A percentile compares a stretch with the other conserved stretches of the same genome.
phyloP scores from a whole-genome alignment of 495 filamentous ascomycete genomes.

The Staphylotrichum tortipilum region DNA sequence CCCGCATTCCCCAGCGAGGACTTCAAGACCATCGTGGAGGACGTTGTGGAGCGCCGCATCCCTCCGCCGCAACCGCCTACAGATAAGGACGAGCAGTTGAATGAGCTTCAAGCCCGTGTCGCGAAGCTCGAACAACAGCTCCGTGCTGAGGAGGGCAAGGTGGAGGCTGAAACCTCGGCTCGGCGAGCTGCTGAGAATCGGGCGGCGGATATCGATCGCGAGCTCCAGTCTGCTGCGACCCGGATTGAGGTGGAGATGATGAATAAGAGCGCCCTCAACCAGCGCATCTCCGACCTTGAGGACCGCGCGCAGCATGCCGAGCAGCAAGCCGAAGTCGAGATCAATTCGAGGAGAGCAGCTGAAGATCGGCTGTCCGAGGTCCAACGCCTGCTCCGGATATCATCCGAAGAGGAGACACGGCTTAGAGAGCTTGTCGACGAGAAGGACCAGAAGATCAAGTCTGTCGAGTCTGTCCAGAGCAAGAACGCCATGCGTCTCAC shows the following conservation, averaged over 20 bases:
- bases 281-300: conserved; percentile 41
- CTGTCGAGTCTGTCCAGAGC: conserved; percentile 36
- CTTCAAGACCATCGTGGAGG: conserved; percentile 49
- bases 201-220: conserved; percentile 33
- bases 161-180: conserved; percentile 31
- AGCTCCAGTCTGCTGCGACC: conserved; percentile 40
- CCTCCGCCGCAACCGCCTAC: conserved; percentile 28
- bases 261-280: conserved; percentile 39
- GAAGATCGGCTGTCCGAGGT: conserved; percentile 67
- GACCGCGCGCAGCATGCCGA: conserved; percentile 37
- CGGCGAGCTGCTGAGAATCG: conserved; percentile 37
- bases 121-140: conserved; percentile 40
- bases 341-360: conserved; percentile 53
- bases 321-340: conserved; percentile 45
- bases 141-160: conserved; percentile 31
- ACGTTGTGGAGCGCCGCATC: conserved; percentile 45
- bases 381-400: conserved; percentile 57
- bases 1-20: conserved; percentile 46
- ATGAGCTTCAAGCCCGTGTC: conserved; percentile 33
- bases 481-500: conserved; percentile 51
- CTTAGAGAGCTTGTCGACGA: conserved; percentile 63
- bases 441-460: conserved; percentile 43
- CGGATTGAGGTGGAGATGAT: conserved; percentile 46
- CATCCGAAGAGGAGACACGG: conserved; percentile 60
- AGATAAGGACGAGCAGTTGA: conserved; percentile 26